Conservation (phyloP, 805 yeast species). For the Candida nemodendra region DNA sequence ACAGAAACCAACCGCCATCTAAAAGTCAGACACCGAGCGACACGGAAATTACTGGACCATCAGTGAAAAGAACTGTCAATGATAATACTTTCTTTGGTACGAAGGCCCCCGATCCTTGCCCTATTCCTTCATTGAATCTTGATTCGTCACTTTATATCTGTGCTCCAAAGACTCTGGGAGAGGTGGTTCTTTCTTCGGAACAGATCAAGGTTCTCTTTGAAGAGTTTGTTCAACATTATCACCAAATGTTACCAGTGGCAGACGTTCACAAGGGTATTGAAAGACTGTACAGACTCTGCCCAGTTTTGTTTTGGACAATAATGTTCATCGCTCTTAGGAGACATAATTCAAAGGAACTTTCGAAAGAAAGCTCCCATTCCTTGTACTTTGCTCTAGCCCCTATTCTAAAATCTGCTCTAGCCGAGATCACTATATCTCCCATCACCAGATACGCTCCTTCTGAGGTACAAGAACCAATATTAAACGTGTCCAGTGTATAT, state of each 20-base stretch:
- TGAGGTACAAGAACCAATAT: slow-evolving; percentile 74
- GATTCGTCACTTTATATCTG: slow-evolving; percentile 43
- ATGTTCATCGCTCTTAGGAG: slow-evolving; percentile 82
- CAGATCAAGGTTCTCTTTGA: slow-evolving; percentile 60
- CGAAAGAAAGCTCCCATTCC: slow-evolving; percentile 29
- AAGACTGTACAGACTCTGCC: slow-evolving; percentile 71
- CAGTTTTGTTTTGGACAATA: slow-evolving; percentile 91
- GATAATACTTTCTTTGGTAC: slow-evolving; percentile 17
- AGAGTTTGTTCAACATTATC: slow-evolving; percentile 77
- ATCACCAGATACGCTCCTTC: slow-evolving; percentile 80
- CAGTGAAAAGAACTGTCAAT: slow-evolving; percentile 19
- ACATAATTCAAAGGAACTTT: slow-evolving; percentile 33
- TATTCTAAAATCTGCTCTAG: slow-evolving; percentile 69
- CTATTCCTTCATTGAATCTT: slow-evolving; percentile 20
- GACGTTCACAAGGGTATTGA: slow-evolving; percentile 84
- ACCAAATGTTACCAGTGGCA: slow-evolving; percentile 83
- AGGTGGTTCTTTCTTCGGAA: slow-evolving; percentile 56
- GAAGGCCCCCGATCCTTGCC: slow-evolving; percentile 14
- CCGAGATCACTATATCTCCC: slow-evolving; percentile 88
- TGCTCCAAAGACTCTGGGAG: slow-evolving; percentile 69
- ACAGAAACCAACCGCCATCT: not conserved
- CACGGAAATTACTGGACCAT: slow-evolving; percentile 12
- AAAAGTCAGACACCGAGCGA: slow-evolving; percentile 3
- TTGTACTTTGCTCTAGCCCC: slow-evolving; percentile 66
- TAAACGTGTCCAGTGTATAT: slow-evolving; percentile 87